Base-by-base conservation (phyloP, 305 asterid species). In the Rubia balearica region DNA sequence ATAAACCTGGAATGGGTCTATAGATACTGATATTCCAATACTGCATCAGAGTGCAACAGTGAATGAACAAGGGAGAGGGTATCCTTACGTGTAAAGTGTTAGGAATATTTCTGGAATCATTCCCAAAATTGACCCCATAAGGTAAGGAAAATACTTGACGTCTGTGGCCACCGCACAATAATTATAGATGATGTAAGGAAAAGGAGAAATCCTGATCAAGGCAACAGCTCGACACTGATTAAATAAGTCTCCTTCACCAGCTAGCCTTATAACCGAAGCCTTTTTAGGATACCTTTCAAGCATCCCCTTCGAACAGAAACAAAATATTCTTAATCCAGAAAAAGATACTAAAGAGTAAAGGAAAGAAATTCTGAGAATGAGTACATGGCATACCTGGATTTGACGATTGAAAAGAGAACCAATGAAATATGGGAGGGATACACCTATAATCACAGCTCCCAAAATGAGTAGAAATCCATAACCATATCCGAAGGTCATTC, bases 81-180 rank as follows among this genome's bases (percentile, higher is more conserved):
- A 48, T n/a, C 43, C 42, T 33, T 71, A 90, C 96, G 96, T 88
- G 85, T 92, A 92, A 72, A 92, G 82, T 76, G 89, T 85, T 60
- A 92, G 84, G 81, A 92, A 88, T 77, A 92, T 87, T 81, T 92
- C 98, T 21, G 97, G 98, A 64, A 87, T 79, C 96, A 92, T 92
- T 74, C 98, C 98, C 22, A 86, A 79, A 61, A 90, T 73, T 43
- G 98, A 90, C 19, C 98, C 98, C 71, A 86, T 82, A 53, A 92
- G 70, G 77, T 92, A 90, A 17, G 97, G 98, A 81, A 87, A 79
- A 81, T 87, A 87, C 73, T 82, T 80, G 87, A 92, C 90, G 59
- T 79, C 87, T 17, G 98, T 92, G 63, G 87, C 98, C 67, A 87
- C 92, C 48, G 89, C 81, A n/a, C 92, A 96, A 38, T 92, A 90